Evolutionary conservation across 495 filamentous ascomycete species (phyloP).

Genomic region (Lindgomyces ingoldianus): DNA sequence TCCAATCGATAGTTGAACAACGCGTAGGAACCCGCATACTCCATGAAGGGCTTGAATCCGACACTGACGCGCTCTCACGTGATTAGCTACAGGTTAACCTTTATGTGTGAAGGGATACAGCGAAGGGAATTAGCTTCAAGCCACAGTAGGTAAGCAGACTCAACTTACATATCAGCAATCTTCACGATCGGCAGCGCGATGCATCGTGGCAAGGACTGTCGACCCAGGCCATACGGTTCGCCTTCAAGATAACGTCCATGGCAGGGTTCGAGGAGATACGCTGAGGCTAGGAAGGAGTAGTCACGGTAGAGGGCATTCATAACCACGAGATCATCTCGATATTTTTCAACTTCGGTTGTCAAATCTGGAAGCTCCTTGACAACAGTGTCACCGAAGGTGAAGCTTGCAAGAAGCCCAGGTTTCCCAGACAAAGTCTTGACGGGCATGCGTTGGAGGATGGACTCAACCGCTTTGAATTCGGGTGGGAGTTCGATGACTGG

Average conservation of each 20-base stretch:
- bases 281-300: slow-evolving; percentile 84
- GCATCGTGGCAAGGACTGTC: slow-evolving; percentile 66
- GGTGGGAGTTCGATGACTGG: slow-evolving; percentile 62
- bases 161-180: slow-evolving; percentile 75
- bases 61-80: slow-evolving; percentile 46
- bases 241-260: slow-evolving; percentile 69
- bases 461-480: slow-evolving; percentile 68
- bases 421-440: slow-evolving; percentile 66
- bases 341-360: slow-evolving; percentile 67
- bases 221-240: slow-evolving; percentile 71
- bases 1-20: slow-evolving; percentile 83
- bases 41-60: slow-evolving; percentile 87
- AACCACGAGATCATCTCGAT: slow-evolving; percentile 66
- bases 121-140: background rate
- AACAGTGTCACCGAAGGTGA: slow-evolving; percentile 69
- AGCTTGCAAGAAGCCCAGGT: slow-evolving; percentile 74
- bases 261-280: slow-evolving; percentile 93
- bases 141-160: slow-evolving; percentile 52
- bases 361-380: slow-evolving; percentile 70
- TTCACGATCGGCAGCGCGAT: slow-evolving; percentile 74
- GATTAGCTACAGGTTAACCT: slow-evolving; percentile 28
- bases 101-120: background rate
- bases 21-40: slow-evolving; percentile 88
- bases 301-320: slow-evolving; percentile 85
- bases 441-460: slow-evolving; percentile 72